Percentiles rank a stretch among this genome's conserved stretches.
These are phyloP conservation scores for Sedum album DNA, from an alignment of 164 flowering plant genomes.

Conservation along the genomic window DNA sequence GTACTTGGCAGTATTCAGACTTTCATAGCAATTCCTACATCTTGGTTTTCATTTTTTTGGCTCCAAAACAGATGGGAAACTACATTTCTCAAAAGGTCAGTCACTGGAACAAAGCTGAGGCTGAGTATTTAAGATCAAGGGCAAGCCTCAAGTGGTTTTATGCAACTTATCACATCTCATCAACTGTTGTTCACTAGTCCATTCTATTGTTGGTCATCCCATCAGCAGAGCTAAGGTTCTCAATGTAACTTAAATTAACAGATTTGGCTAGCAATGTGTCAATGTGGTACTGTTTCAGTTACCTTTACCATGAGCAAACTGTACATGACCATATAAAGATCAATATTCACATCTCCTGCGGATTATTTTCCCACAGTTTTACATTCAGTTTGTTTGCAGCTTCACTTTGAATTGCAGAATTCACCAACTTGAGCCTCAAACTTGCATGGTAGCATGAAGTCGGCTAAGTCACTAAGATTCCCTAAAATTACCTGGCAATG, in stretches of 20 bases:
- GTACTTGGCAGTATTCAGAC: not conserved
- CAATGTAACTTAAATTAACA: not conserved
- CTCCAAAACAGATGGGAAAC: conserved; percentile 3
- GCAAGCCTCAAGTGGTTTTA: not conserved
- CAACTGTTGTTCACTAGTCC: not conserved
- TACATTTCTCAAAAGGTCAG: conserved; percentile 1
- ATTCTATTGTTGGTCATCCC: not conserved
- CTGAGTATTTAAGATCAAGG: not conserved
- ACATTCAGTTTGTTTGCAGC: not conserved
- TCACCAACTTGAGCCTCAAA: not conserved
- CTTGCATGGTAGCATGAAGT: not conserved
- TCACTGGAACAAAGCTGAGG: conserved; percentile 4
- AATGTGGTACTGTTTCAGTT: not conserved
- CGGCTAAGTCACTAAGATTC: not conserved
- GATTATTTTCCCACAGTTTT: not conserved
- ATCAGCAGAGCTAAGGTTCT: not conserved
- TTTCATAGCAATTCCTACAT: not conserved
- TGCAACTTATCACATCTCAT: not conserved
- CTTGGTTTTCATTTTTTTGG: not conserved
- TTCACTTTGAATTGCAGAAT: not conserved
- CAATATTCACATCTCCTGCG: not conserved
- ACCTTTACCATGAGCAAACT: not conserved
- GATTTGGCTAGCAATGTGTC: not conserved
- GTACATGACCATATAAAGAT: not conserved
- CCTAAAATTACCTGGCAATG: not conserved